These are phyloP conservation scores for Botrytis cinerea DNA, from an alignment of 2,329 filamentous ascomycete genomes.

Conservation along the genomic window DNA sequence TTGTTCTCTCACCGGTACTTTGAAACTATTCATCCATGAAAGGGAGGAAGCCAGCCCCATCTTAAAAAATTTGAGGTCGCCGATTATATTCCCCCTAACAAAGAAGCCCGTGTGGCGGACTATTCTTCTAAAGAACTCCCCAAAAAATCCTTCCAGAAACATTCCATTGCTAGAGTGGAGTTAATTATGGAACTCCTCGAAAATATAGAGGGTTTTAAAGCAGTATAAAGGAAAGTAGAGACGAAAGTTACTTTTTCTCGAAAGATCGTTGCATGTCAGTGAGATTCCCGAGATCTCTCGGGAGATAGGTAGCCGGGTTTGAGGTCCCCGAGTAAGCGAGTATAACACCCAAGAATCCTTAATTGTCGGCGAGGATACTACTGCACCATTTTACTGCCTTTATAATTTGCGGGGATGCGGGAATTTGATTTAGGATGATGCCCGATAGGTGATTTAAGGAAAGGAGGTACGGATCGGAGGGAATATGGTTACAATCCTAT, in stretches of 20 bases:
- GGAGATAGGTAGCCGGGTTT: slow-evolving; percentile 22
- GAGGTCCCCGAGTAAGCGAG: slow-evolving; percentile 24
- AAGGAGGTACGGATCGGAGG: slow-evolving; percentile 13
- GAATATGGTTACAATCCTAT: slow-evolving; percentile 13
- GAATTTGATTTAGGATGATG: slow-evolving; percentile 9
- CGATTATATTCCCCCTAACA: slow-evolving; percentile 22
- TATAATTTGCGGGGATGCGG: slow-evolving; percentile 1
- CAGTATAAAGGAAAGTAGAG: background rate
- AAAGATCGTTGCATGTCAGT: slow-evolving; percentile 1
- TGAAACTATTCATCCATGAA: slow-evolving; percentile 6
- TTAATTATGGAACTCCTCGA: slow-evolving; percentile 1
- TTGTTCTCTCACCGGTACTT: background rate
- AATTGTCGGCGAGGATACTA: slow-evolving; percentile 24
- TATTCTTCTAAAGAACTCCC: background rate
- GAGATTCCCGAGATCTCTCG: slow-evolving; percentile 26
- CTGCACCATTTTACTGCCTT: slow-evolving; percentile 6
- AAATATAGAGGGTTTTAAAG: background rate
- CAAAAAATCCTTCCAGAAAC: background rate
- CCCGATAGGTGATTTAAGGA: slow-evolving; percentile 6
- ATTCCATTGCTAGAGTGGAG: background rate
- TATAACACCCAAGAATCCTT: background rate
- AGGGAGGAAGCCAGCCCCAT: slow-evolving; percentile 15
- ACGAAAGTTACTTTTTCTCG: background rate
- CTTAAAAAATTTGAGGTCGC: slow-evolving; percentile 21
- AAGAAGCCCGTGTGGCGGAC: slow-evolving; percentile 6